Base-by-base conservation (phyloP, 1,139 yeast species). In the Geotrichum histeridarum region DNA sequence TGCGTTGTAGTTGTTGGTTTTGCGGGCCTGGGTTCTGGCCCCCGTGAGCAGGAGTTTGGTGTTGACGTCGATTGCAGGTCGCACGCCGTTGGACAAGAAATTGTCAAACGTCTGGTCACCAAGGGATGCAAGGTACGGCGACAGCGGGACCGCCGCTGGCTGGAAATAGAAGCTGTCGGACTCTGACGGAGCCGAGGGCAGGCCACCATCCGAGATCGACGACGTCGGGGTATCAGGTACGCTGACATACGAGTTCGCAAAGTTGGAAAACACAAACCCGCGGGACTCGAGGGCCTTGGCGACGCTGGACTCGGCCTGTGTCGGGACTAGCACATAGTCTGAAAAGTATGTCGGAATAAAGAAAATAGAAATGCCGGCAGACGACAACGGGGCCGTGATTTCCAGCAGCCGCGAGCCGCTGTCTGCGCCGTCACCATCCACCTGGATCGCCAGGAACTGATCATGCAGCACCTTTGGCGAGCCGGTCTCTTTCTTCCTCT, bases 281-380 rank as follows among this genome's bases (percentile, higher is more conserved):
- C 73, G 70, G 37, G 69, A 68, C 22, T 77, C 73, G 42, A 82
- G 66, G 8, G 81, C 76, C 35, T 64, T 64, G 3, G 78, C 65
- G 0, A 81, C 86, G 54, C 73, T 73, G 1, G 72, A 73, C 59
- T 75, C 75, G 12, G 74, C 73, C 3, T 68, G 62, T 43, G 65
- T 67, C 0, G 90, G 89, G 15, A 83, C 76, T 42, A 84, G 70
- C 14, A 84, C 85, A 49, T 81, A 79, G 66, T 84, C 86, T 51
- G 84, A 78, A 63, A 81, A 83, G 68, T 84, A 85, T 42, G 84
- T 81, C 12, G 85, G 79, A 42, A 84, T 68, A 67, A 83, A 84
- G 64, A 83, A 83, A 37, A 84, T 72, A 2, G 88, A 76, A 35
- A 84, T 81, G 15, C 75, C 75, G 50, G 82, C 81, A 39, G 75